These are phyloP conservation scores for Phytophthora ramorum DNA, from an alignment of 352 stramenopile species.

Conservation along the genomic window DNA sequence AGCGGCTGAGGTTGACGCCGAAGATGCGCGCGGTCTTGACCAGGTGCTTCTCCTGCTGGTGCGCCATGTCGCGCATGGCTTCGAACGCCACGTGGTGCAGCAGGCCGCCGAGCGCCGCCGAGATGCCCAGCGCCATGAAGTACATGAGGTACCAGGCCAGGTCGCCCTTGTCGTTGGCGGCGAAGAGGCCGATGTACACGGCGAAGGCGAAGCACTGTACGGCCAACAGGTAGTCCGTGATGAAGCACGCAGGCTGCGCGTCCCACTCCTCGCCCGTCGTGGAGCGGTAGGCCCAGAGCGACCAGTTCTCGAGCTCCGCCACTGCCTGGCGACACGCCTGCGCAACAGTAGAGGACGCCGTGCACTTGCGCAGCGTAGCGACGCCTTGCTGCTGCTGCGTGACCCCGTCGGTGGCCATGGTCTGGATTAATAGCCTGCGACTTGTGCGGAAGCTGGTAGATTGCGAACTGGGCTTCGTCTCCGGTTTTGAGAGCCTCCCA, in stretches of 20 bases:
- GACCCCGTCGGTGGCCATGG: slow-evolving; percentile 11
- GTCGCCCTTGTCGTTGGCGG: slow-evolving; percentile 55
- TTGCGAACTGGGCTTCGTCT: slow-evolving; percentile 9
- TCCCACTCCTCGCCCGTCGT: slow-evolving; percentile 85
- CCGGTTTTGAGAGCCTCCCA: background rate
- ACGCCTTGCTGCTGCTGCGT: slow-evolving; percentile 16
- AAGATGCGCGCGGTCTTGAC: slow-evolving; percentile 77
- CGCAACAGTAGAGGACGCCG: slow-evolving; percentile 42
- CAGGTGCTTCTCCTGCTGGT: slow-evolving; percentile 76
- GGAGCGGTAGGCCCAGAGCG: slow-evolving; percentile 81
- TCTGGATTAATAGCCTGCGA: background rate
- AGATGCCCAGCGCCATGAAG: slow-evolving; percentile 86
- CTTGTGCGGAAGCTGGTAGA: slow-evolving; percentile 7
- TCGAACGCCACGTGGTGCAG: slow-evolving; percentile 87
- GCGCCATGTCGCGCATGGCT: slow-evolving; percentile 69
- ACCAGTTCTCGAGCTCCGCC: slow-evolving; percentile 78
- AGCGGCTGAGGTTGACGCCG: slow-evolving; percentile 70
- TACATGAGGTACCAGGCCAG: slow-evolving; percentile 86
- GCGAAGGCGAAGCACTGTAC: slow-evolving; percentile 87
- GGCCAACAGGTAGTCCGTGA: slow-evolving; percentile 88
- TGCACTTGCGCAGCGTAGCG: slow-evolving; percentile 28
- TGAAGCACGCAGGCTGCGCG: slow-evolving; percentile 87
- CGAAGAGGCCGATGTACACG: slow-evolving; percentile 82
- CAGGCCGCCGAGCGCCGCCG: slow-evolving; percentile 74
- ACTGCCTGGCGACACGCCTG: slow-evolving; percentile 72